A percentile compares a stretch with the other conserved stretches of the same genome.
Evolutionary conservation across 306 rosid species (phyloP).

Genomic region (Chamaecrista fasciculata): DNA sequence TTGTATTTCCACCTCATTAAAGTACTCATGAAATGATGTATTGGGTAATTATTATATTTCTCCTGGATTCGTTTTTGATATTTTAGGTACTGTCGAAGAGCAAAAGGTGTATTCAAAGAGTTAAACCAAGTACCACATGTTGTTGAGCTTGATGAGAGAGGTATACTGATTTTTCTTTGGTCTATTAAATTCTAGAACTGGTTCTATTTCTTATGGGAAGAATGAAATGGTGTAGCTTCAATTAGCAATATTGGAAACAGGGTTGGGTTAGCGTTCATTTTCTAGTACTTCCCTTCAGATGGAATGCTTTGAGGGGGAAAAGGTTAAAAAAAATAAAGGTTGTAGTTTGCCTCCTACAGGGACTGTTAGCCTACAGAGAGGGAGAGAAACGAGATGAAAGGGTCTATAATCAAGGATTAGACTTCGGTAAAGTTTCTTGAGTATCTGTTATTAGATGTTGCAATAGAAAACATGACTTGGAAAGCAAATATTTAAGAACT

Average conservation of each 20-base stretch:
- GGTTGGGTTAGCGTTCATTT: slow-evolving; percentile 7
- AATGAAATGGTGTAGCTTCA: slow-evolving; percentile 18
- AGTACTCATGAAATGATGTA: background rate
- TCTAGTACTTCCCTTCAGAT: background rate
- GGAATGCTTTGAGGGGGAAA: background rate
- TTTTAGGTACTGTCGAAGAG: slow-evolving; percentile 79
- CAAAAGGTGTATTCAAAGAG: slow-evolving; percentile 81
- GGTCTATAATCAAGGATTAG: background rate
- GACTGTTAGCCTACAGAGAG: background rate
- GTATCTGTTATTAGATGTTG: too few relatives aligned
- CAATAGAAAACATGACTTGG: too few relatives aligned
- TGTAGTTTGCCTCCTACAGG: slow-evolving; percentile 2
- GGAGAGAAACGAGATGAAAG: slow-evolving; percentile 8
- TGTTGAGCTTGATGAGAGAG: slow-evolving; percentile 91
- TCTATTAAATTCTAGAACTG: background rate
- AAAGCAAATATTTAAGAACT: too few relatives aligned
- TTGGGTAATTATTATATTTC: background rate
- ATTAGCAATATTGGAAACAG: slow-evolving; percentile 16
- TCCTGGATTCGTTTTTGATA: slow-evolving; percentile 12
- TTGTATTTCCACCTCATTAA: background rate
- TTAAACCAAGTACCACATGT: slow-evolving; percentile 70
- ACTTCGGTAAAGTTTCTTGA: background rate
- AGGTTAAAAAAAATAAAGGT: background rate
- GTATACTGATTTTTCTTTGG: slow-evolving; percentile 32
- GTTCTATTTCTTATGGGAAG: slow-evolving; percentile 6